Evolutionary conservation across 805 yeast species (phyloP), one percentile per base, ranked within the genome.

Genomic region (Ogataea ganodermae): DNA sequence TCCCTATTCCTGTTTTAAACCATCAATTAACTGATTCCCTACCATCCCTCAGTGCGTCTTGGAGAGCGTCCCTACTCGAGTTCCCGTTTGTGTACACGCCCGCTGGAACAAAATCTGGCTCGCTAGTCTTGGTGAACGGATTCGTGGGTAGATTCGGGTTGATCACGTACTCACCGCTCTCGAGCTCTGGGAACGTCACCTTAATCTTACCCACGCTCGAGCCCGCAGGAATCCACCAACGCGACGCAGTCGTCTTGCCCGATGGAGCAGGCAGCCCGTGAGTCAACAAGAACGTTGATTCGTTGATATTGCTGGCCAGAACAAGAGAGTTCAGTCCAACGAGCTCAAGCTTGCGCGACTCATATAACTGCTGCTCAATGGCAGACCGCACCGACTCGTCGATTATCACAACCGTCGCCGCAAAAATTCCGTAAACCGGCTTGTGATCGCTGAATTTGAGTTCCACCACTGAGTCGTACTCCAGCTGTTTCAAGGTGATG

Each of bases 151-250:
- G 69, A 9, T 70, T 66, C 0, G 96, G 96, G 59, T 94, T 94
- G 36, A 91, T 71, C 54, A 68, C 68, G 46, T 68, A 70, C 17
- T 60, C 62, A 0, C 78, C 78, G 4, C 70, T 66, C 7, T 62
- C 66, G 27, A 82, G 59, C 35, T 76, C 76, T 4, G 70, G 66
- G 16, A 86, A 72, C 7, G 63, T 62, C 2, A 92, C 85, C 60
- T 84, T 89, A 2, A 91, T 90, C 10, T 83, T 78, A 0, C 57
- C 59, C 2, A 48, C 40, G 3, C 44, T 51, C 49, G 76, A 74
- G 0, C 94, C 92, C 9, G 83, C 84, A 12, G 85, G 84, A 14
- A 89, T 73, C 99, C 99, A 94, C 99, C 99, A 94, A 65, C 89
- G 88, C 2, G 58, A 51, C 1, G 45, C 53, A 18, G 76, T 70